These are phyloP conservation scores for Mortierella sp. DNA, from an alignment of 371 early-diverging fungal species.

Conservation along the genomic window DNA sequence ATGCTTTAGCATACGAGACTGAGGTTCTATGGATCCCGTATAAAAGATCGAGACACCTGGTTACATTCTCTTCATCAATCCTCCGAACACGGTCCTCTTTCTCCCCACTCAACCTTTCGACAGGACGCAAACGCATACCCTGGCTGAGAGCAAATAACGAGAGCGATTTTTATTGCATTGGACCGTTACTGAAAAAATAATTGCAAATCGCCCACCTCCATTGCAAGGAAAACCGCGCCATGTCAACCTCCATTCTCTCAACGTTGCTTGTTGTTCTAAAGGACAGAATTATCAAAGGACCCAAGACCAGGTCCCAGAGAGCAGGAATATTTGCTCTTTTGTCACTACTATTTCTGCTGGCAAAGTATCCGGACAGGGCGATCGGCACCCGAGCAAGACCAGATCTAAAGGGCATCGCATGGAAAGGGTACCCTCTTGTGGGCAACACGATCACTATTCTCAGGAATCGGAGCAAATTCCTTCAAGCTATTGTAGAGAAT, in stretches of 20 bases:
- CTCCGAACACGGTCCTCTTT: no score
- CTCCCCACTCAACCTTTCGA: no score
- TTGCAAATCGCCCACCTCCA: no score
- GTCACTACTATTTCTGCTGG: conserved; percentile 24
- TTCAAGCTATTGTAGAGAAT: conserved; percentile 13
- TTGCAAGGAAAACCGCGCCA: no score
- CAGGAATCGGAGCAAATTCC: conserved; percentile 25
- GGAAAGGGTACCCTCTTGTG: conserved; percentile 31
- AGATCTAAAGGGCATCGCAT: conserved; percentile 19
- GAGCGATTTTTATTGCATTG: not conserved
- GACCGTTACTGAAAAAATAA: no score
- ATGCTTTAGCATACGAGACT: no score
- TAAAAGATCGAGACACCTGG: no score
- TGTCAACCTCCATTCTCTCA: conserved; percentile 23
- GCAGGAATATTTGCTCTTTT: conserved; percentile 33
- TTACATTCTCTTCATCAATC: no score
- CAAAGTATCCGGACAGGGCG: conserved; percentile 54
- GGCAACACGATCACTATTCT: conserved; percentile 29
- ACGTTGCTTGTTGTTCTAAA: conserved; percentile 30
- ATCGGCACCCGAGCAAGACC: conserved; percentile 49
- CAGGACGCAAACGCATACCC: not conserved
- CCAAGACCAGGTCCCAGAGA: conserved; percentile 33
- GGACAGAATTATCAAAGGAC: conserved; percentile 29
- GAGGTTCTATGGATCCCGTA: no score
- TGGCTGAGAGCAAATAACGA: not conserved